Evolutionary conservation across 1,284 basidiomycete species (phyloP).

Genomic region (Pseudozyma thailandica): DNA sequence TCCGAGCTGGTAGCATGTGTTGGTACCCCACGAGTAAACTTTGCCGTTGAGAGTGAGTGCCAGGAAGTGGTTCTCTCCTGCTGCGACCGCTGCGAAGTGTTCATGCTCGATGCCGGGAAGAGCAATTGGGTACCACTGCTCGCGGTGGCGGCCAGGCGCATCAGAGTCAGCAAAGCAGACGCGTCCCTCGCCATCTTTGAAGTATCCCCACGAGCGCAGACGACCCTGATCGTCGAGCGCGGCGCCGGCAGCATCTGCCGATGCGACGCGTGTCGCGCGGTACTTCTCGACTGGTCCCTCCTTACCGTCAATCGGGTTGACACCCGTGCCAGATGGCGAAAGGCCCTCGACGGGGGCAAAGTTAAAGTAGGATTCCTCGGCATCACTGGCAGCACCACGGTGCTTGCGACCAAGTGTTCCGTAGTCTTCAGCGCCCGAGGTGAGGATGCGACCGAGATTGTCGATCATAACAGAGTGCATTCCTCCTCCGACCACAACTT

Average conservation of each 20-base stretch:
- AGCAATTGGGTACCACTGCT: slow-evolving; percentile 66
- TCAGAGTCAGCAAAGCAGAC: slow-evolving; percentile 78
- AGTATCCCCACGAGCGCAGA: slow-evolving; percentile 75
- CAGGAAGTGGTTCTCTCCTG: slow-evolving; percentile 86
- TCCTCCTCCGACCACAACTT: slow-evolving; percentile 61
- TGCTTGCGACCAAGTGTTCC: slow-evolving; percentile 79
- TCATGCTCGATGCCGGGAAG: slow-evolving; percentile 70
- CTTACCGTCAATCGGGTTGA: slow-evolving; percentile 75
- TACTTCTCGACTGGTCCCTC: slow-evolving; percentile 76
- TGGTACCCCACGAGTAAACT: slow-evolving; percentile 82
- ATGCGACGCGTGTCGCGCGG: slow-evolving; percentile 82
- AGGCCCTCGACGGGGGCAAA: slow-evolving; percentile 80
- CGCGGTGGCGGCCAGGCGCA: slow-evolving; percentile 42
- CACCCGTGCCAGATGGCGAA: slow-evolving; percentile 50
- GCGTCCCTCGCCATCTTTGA: slow-evolving; percentile 81
- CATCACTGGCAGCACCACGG: slow-evolving; percentile 76
- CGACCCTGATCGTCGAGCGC: slow-evolving; percentile 82
- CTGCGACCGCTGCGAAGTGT: slow-evolving; percentile 78
- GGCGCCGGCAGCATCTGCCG: slow-evolving; percentile 85
- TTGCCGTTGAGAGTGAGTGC: slow-evolving; percentile 84
- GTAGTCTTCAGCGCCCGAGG: slow-evolving; percentile 91
- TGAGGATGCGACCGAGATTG: slow-evolving; percentile 66
- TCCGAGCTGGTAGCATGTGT: slow-evolving; percentile 86
- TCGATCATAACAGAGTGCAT: slow-evolving; percentile 67
- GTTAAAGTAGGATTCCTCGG: slow-evolving; percentile 81